These are phyloP conservation scores for Colletotrichum destructivum DNA, from an alignment of 2,329 filamentous ascomycete species.

Conservation along the genomic window DNA sequence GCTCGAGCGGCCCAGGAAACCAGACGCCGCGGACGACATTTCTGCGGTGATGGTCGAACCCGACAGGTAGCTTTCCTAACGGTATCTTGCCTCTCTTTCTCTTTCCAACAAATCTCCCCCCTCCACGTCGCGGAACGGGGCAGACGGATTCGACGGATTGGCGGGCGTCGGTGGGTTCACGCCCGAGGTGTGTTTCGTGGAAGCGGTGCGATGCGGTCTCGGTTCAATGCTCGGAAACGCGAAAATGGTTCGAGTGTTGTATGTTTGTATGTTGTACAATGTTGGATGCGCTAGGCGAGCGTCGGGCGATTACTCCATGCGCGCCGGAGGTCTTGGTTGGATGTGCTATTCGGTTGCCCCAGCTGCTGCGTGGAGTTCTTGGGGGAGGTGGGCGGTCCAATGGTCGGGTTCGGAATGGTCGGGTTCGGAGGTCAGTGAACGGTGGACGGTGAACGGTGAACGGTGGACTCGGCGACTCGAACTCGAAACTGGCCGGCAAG, in stretches of 20 bases:
- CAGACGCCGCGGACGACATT: constrained; percentile 71
- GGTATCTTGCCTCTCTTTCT: background rate
- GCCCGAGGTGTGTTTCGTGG: constrained; percentile 9
- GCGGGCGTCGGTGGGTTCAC: constrained; percentile 9
- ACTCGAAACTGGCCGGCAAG: constrained; percentile 39
- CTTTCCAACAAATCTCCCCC: background rate
- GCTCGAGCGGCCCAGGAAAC: constrained; percentile 77
- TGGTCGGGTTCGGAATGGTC: constrained; percentile 18
- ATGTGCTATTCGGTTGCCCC: constrained; percentile 23
- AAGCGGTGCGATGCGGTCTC: constrained; percentile 20
- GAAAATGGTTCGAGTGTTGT: background rate
- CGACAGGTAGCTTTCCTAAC: background rate
- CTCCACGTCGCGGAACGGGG: constrained; percentile 6
- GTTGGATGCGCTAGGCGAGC: constrained; percentile 31
- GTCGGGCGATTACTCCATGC: constrained; percentile 38
- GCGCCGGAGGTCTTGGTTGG: constrained; percentile 27
- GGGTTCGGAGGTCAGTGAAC: constrained; percentile 16
- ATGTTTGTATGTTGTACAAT: background rate
- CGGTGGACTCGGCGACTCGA: constrained; percentile 32
- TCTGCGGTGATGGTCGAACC: constrained; percentile 39
- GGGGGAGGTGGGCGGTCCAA: background rate
- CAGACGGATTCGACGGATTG: constrained; percentile 7
- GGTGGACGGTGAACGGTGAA: constrained; percentile 22
- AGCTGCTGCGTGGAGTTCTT: constrained; percentile 15
- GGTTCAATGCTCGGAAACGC: constrained; percentile 14